Evolutionary conservation across 2,329 filamentous ascomycete species (phyloP).

Genomic region (Colletotrichum karsti): DNA sequence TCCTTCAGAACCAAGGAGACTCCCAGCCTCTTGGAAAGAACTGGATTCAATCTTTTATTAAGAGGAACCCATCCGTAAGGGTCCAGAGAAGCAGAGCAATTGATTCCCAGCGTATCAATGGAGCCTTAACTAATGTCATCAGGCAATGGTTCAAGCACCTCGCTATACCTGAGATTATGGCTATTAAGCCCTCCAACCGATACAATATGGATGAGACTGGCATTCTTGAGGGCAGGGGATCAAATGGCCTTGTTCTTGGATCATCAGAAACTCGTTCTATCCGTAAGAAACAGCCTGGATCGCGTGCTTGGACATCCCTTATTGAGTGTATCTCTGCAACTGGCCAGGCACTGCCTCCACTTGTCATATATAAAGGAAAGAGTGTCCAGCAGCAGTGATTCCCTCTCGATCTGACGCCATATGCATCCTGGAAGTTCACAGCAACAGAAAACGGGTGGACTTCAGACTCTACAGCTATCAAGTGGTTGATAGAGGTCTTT

Average conservation of each 20-base stretch:
- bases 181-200: too few species aligned
- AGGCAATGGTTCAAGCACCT: background rate
- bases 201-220: too few species aligned
- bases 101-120: background rate
- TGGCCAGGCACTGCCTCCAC: slow-evolving; percentile 4
- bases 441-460: slow-evolving; percentile 33
- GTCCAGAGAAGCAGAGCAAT: background rate
- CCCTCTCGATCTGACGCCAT: slow-evolving; percentile 11
- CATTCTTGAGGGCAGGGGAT: background rate
- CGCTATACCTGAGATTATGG: too few species aligned
- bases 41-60: too few species aligned
- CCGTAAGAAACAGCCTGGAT: too few species aligned
- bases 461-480: slow-evolving; percentile 29
- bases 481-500: slow-evolving; percentile 15
- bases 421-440: slow-evolving; percentile 29
- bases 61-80: background rate
- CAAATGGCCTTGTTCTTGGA: background rate
- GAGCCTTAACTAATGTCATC: background rate
- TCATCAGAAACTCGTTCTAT: background rate
- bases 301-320: too few species aligned
- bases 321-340: too few species aligned
- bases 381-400: slow-evolving; percentile 32
- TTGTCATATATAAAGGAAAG: slow-evolving; percentile 34
- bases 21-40: too few species aligned
- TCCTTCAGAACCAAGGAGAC: too few species aligned